Evolutionary conservation across 139 green algal genomes (phyloP).

Genomic region (Chlamydomonas incerta): DNA sequence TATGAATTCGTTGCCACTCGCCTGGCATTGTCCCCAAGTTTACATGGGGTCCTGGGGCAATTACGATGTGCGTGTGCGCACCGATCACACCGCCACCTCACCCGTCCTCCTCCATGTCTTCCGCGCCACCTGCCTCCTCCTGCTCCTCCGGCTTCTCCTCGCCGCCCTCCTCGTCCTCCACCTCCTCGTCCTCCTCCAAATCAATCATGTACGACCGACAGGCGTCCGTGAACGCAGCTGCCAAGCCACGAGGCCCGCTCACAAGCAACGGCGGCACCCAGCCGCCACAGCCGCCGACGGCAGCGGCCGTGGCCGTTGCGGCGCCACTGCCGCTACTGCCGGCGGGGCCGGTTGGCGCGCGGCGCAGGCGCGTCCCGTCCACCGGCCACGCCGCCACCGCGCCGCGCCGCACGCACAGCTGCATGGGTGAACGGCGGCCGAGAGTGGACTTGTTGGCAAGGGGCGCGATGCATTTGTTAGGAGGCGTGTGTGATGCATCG

Average conservation of each 20-base stretch:
- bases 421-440: too few relatives aligned
- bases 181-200: conserved; percentile 56
- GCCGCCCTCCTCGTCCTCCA: conserved; percentile 26
- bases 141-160: not conserved
- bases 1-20: too few relatives aligned
- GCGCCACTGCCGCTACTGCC: not conserved
- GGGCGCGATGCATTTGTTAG: too few relatives aligned
- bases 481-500: too few relatives aligned
- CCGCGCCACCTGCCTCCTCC: not conserved
- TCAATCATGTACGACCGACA: conserved; percentile 32
- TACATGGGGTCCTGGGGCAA: too few relatives aligned
- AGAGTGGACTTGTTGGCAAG: too few relatives aligned
- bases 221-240: conserved; percentile 19
- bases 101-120: not conserved
- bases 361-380: not conserved
- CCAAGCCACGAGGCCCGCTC: conserved; percentile 40
- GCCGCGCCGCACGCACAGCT: conserved; percentile 18
- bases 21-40: too few relatives aligned
- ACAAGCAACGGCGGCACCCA: conserved; percentile 37
- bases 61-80: too few relatives aligned
- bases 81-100: not conserved
- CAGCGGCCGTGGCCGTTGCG: not conserved
- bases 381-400: conserved; percentile 16
- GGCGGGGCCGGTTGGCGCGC: not conserved
- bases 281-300: not conserved